Evolutionary conservation across 1,284 basidiomycete species (phyloP).

Genomic region (Ceratobasidium sp.): DNA sequence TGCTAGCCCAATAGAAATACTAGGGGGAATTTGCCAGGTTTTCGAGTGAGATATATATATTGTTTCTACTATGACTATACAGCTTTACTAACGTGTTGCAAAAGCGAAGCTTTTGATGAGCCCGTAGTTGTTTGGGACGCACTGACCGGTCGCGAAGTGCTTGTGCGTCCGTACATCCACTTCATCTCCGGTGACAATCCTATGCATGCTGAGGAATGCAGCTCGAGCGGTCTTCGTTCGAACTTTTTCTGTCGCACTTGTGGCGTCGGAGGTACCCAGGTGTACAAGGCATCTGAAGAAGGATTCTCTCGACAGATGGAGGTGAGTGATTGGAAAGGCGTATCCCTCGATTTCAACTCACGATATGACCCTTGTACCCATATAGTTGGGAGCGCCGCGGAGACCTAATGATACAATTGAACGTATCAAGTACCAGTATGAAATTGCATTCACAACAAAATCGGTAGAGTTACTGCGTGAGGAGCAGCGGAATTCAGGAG

Average conservation of each 20-base stretch:
- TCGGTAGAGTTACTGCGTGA: not conserved
- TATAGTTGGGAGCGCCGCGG: not conserved
- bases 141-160: not conserved
- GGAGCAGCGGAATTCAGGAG: not conserved
- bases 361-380: not conserved
- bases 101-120: constrained; percentile 1
- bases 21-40: constrained; percentile 9
- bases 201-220: constrained; percentile 11
- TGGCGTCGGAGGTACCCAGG: not conserved
- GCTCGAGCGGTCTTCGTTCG: not conserved
- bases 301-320: not conserved
- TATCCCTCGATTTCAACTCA: not conserved
- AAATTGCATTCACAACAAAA: constrained; percentile 5
- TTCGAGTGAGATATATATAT: constrained; percentile 36
- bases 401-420: not conserved
- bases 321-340: too few relatives aligned
- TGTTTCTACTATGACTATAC: not conserved
- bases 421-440: not conserved
- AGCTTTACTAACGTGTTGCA: too few relatives aligned
- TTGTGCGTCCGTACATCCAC: not conserved
- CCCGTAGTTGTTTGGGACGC: not conserved
- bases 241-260: constrained; percentile 5
- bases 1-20: constrained; percentile 25
- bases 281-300: not conserved
- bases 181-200: constrained; percentile 7